A percentile compares a stretch with the other conserved stretches of the same genome.
These are phyloP conservation scores for Xerocomellus intermedius DNA, from an alignment of 768 basidiomycete genomes.

Conservation along the genomic window DNA sequence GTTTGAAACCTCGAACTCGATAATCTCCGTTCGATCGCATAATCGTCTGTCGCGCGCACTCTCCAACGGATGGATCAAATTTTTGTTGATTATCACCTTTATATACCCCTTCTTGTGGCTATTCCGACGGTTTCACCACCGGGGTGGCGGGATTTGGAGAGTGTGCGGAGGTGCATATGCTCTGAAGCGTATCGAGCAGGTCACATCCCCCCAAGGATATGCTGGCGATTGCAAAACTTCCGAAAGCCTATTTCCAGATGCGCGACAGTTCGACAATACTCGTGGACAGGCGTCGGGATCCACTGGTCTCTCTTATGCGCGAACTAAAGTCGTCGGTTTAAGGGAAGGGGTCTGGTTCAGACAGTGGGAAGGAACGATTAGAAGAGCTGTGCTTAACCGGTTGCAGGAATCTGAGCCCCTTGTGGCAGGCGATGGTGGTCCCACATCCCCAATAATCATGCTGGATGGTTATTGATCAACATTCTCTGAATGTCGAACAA, in stretches of 20 bases:
- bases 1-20: slow-evolving; percentile 46
- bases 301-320: slow-evolving; percentile 28
- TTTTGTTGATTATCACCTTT: slow-evolving; percentile 64
- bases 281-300: slow-evolving; percentile 21
- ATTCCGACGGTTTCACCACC: slow-evolving; percentile 62
- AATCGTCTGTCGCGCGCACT: slow-evolving; percentile 65
- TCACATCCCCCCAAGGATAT: slow-evolving; percentile 9
- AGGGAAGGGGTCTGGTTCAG: slow-evolving; percentile 80
- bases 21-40: slow-evolving; percentile 65
- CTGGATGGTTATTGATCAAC: slow-evolving; percentile 27
- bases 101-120: slow-evolving; percentile 84
- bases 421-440: slow-evolving; percentile 29
- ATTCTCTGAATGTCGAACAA: not conserved
- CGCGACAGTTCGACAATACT: not conserved
- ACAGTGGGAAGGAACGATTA: slow-evolving; percentile 71
- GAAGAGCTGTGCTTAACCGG: slow-evolving; percentile 50
- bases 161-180: slow-evolving; percentile 76
- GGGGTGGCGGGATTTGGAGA: slow-evolving; percentile 73
- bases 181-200: slow-evolving; percentile 46
- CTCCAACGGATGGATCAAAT: slow-evolving; percentile 68
- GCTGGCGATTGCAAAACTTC: not conserved
- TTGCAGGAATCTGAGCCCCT: slow-evolving; percentile 38
- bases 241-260: slow-evolving; percentile 5
- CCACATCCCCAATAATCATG: slow-evolving; percentile 7
- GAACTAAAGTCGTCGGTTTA: slow-evolving; percentile 49